phyloP scores from a whole-genome alignment of 1,284 basidiomycete species.

The Filobasidium uniguttulatum region DNA sequence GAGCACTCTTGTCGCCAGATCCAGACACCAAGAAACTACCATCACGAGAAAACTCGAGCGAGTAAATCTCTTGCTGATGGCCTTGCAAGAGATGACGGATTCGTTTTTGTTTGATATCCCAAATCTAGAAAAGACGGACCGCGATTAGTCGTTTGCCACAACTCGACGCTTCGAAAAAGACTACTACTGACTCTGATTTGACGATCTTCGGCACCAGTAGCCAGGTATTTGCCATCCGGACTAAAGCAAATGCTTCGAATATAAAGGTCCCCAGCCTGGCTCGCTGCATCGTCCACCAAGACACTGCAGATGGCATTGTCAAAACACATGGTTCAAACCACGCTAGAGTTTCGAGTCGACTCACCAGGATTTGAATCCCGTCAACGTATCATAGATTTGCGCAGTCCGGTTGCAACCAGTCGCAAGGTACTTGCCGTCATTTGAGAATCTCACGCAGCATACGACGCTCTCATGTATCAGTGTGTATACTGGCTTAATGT shows the following conservation, averaged over 20 bases:
- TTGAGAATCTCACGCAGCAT: conserved; percentile 80
- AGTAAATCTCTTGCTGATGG: conserved; percentile 82
- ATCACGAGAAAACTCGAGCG: conserved; percentile 70
- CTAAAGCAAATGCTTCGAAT: conserved; percentile 74
- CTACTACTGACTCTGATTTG: conserved; percentile 53
- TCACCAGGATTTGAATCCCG: conserved; percentile 64
- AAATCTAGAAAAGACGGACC: conserved; percentile 46
- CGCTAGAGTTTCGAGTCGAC: conserved; percentile 19
- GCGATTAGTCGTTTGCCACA: background rate
- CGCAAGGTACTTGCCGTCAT: conserved; percentile 73
- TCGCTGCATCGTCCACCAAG: conserved; percentile 52
- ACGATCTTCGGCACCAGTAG: conserved; percentile 71
- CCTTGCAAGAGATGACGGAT: conserved; percentile 64
- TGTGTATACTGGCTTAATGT: conserved; percentile 81
- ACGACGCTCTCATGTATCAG: conserved; percentile 87
- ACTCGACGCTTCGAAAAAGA: conserved; percentile 6
- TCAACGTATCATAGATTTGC: conserved; percentile 79
- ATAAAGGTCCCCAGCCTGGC: conserved; percentile 57
- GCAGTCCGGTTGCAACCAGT: conserved; percentile 83
- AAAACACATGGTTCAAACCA: background rate
- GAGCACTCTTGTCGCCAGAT: conserved; percentile 76
- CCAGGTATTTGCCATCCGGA: conserved; percentile 64
- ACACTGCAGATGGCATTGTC: conserved; percentile 40
- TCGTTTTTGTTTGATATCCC: conserved; percentile 65
- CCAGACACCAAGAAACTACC: conserved; percentile 74